A percentile compares a stretch with the other conserved stretches of the same genome.
These are phyloP conservation scores for Hypoxylon sp. DNA, from an alignment of 2,329 filamentous ascomycete species.

Conservation along the genomic window DNA sequence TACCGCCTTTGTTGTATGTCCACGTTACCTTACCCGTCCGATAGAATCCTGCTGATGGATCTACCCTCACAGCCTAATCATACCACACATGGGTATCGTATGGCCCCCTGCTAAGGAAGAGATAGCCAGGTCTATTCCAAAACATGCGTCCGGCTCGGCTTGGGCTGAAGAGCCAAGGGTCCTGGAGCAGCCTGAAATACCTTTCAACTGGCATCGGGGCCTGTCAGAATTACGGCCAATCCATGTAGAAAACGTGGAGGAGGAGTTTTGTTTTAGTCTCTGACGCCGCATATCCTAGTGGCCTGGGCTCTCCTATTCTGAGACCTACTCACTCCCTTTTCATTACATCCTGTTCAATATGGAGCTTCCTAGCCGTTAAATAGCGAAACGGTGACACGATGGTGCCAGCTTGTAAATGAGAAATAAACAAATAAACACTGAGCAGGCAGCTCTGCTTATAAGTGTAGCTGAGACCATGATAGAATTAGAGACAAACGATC, in stretches of 20 bases:
- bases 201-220: conserved; percentile 22
- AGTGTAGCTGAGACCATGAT: no score
- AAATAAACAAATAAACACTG: no score
- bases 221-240: conserved; percentile 26
- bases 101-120: neutral
- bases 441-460: no score
- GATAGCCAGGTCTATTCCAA: conserved; percentile 10
- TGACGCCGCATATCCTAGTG: no score
- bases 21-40: neutral
- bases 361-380: neutral
- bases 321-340: conserved; percentile 6
- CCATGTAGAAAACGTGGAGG: conserved; percentile 37
- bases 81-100: conserved; percentile 3
- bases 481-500: neutral
- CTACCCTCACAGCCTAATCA: neutral
- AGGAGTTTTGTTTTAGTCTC: conserved; percentile 25
- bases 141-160: conserved; percentile 6
- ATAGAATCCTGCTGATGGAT: neutral
- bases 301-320: conserved; percentile 13
- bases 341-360: conserved; percentile 1
- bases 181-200: conserved; percentile 33
- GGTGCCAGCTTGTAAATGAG: neutral
- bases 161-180: conserved; percentile 26
- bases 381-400: neutral
- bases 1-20: neutral